Percentiles rank a stretch among this genome's conserved stretches.
phyloP scores from a whole-genome alignment of 2,329 filamentous ascomycete species.

The Cladosporium sp. region DNA sequence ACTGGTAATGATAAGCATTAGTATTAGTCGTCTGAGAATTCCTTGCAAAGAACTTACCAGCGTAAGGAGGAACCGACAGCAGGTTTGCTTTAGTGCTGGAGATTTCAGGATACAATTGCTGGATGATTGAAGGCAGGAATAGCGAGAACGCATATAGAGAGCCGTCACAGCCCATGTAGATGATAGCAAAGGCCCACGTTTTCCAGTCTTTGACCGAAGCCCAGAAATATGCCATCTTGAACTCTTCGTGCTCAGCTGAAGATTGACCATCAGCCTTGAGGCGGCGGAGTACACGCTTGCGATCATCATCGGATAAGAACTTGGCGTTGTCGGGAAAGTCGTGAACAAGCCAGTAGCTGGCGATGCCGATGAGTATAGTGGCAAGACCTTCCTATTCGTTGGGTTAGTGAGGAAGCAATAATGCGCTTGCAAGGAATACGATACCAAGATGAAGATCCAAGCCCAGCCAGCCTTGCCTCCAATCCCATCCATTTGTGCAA shows the following conservation, averaged over 20 bases:
- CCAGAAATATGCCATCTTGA: slow-evolving; percentile 69
- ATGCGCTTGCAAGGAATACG: neutral
- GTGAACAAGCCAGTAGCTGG: slow-evolving; percentile 73
- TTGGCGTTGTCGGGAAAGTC: slow-evolving; percentile 69
- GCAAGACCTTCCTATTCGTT: slow-evolving; percentile 54
- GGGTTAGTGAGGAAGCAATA: neutral
- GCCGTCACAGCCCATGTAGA: slow-evolving; percentile 74
- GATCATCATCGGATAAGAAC: slow-evolving; percentile 68
- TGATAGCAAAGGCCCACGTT: slow-evolving; percentile 68
- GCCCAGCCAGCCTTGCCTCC: slow-evolving; percentile 36
- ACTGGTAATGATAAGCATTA: slow-evolving; percentile 25
- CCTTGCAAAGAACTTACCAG: slow-evolving; percentile 23
- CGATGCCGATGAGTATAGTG: slow-evolving; percentile 64
- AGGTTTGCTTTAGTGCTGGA: slow-evolving; percentile 63
- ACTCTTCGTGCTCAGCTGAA: slow-evolving; percentile 70
- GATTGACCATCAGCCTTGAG: slow-evolving; percentile 68
- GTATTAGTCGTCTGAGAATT: too few species aligned
- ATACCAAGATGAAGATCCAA: slow-evolving; percentile 16
- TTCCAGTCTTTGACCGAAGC: slow-evolving; percentile 76
- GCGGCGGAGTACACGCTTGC: slow-evolving; percentile 66
- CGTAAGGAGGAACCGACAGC: slow-evolving; percentile 72
- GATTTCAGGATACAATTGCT: slow-evolving; percentile 47
- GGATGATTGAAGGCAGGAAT: slow-evolving; percentile 76
- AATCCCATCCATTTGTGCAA: slow-evolving; percentile 64
- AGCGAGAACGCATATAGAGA: slow-evolving; percentile 71